phyloP scores from a whole-genome alignment of 257 asterid genomes.

The Salvia splendens region DNA sequence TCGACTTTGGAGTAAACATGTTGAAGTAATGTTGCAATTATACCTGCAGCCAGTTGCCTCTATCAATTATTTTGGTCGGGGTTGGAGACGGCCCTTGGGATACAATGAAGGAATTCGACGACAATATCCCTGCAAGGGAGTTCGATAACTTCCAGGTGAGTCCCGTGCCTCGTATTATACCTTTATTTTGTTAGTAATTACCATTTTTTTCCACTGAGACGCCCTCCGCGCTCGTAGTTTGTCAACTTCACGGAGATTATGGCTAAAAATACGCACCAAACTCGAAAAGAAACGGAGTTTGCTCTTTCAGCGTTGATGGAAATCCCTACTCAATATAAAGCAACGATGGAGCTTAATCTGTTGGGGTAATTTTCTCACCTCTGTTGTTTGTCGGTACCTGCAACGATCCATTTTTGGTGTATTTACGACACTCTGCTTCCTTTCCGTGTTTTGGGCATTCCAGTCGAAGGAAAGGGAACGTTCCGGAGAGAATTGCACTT shows the following conservation, averaged over 20 bases:
- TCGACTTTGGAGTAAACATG: not conserved
- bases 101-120: conserved; percentile 90
- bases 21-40: conserved; percentile 10
- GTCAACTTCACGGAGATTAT: conserved; percentile 87
- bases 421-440: not conserved
- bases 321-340: conserved; percentile 84
- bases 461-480: conserved; percentile 53
- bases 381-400: not conserved
- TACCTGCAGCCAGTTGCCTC: conserved; percentile 71
- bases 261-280: conserved; percentile 60
- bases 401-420: not conserved
- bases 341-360: conserved; percentile 71
- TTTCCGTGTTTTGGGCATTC: conserved; percentile 16
- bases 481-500: conserved; percentile 65
- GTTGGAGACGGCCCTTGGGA: conserved; percentile 99
- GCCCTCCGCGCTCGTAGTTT: conserved; percentile 50
- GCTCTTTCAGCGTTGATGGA: conserved; percentile 94
- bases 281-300: conserved; percentile 85
- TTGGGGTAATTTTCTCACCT: conserved; percentile 58
- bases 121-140: conserved; percentile 80
- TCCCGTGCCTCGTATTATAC: conserved; percentile 8
- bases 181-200: not conserved
- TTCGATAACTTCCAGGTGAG: conserved; percentile 87
- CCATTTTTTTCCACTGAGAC: conserved; percentile 20
- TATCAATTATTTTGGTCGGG: conserved; percentile 81